Evolutionary conservation across 78 protist genomes (phyloP).

Genomic region (Dictyostelium capitatum): DNA sequence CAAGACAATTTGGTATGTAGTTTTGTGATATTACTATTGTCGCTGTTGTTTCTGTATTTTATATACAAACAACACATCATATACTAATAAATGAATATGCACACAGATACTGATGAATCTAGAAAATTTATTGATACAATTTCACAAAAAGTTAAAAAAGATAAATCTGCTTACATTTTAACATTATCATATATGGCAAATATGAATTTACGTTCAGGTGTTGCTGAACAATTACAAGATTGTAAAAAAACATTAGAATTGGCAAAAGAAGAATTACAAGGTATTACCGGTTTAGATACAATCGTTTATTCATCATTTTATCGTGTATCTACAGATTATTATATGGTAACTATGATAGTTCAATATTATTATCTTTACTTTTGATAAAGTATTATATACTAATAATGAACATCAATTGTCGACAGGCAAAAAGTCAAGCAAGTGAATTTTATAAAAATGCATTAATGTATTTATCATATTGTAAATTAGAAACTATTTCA

Average conservation of each 20-base stretch:
- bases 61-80: not conserved
- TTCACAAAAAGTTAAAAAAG: conserved; percentile 71
- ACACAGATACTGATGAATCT: conserved; percentile 26
- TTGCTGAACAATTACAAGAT: conserved; percentile 13
- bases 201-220: conserved; percentile 13
- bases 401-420: not conserved
- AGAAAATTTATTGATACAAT: conserved; percentile 57
- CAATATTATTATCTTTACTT: not conserved
- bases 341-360: conserved; percentile 39
- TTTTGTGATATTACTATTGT: too few relatives aligned
- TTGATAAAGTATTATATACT: not conserved
- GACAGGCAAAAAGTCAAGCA: conserved; percentile 35
- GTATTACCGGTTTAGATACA: conserved; percentile 61
- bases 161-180: conserved; percentile 69
- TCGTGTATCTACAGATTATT: conserved; percentile 27
- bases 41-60: not conserved
- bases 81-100: not conserved
- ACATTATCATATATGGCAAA: conserved; percentile 48
- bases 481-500: conserved; percentile 82
- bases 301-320: conserved; percentile 54
- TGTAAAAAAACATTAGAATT: conserved; percentile 48
- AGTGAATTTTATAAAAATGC: conserved; percentile 84
- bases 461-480: conserved; percentile 82
- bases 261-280: conserved; percentile 62
- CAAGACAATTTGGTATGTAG: conserved; percentile 40